A percentile compares a stretch with the other conserved stretches of the same genome.
Conservation (phyloP, 2,329 filamentous ascomycete species). For the Colletotrichum tropicicola region DNA sequence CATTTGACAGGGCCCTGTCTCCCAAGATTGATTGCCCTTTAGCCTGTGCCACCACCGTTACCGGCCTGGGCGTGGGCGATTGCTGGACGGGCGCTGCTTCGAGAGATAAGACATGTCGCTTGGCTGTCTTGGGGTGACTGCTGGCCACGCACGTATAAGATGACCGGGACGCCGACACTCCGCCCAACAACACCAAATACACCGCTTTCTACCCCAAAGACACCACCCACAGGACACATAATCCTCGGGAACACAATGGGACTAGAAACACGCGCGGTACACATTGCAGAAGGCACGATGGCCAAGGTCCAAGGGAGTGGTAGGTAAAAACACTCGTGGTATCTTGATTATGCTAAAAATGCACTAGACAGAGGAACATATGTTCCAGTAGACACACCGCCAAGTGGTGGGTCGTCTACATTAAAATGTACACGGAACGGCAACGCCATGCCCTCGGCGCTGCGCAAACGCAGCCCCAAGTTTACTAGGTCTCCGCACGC, state of each 20-base stretch:
- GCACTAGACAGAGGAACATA: neutral
- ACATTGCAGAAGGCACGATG: neutral
- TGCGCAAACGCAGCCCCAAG: neutral
- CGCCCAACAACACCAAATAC: too few species aligned
- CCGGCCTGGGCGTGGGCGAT: neutral
- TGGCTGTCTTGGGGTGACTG: neutral
- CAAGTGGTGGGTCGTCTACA: neutral
- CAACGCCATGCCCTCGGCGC: neutral
- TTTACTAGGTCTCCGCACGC: neutral
- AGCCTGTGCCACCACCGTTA: neutral
- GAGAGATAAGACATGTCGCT: neutral
- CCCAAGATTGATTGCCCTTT: neutral
- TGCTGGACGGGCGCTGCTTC: neutral
- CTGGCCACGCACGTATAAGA: neutral
- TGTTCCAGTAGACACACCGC: neutral
- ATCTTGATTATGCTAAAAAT: slow-evolving; percentile 26
- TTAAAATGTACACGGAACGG: slow-evolving; percentile 8
- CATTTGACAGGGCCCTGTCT: slow-evolving; percentile 6
- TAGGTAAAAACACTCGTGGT: slow-evolving; percentile 18
- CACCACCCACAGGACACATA: too few species aligned
- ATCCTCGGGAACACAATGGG: accelerated
- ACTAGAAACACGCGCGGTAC: too few species aligned
- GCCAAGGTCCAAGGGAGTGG: neutral
- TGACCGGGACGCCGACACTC: too few species aligned
- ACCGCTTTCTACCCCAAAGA: neutral